phyloP scores from a whole-genome alignment of 176 grass and related monocot genomes.

The Echinochloa phyllopogon region DNA sequence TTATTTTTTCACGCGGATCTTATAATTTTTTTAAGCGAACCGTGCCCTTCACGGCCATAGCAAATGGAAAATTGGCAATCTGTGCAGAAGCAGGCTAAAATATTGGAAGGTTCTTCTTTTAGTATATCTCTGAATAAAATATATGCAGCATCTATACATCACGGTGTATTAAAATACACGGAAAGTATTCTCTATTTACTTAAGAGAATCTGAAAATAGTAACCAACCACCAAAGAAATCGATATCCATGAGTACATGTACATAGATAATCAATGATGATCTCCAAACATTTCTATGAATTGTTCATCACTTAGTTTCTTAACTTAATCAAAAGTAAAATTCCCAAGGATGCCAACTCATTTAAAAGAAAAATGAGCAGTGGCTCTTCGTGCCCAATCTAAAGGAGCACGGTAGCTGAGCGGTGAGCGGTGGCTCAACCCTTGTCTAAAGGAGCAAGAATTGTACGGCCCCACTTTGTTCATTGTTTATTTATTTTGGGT shows the following conservation, averaged over 20 bases:
- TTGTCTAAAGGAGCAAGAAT: no score
- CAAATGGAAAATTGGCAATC: background rate
- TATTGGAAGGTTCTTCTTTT: constrained; percentile 1
- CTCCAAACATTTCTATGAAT: constrained; percentile 22
- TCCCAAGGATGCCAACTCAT: background rate
- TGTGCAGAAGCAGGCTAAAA: background rate
- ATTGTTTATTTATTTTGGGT: no score
- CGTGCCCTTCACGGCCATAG: no score
- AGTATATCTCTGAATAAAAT: background rate
- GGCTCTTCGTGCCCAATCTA: no score
- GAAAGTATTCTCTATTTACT: background rate
- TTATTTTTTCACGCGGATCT: background rate
- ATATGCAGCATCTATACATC: constrained; percentile 10
- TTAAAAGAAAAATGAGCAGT: background rate
- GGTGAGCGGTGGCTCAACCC: no score
- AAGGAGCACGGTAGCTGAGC: no score
- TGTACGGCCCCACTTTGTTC: no score
- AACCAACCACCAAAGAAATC: no score
- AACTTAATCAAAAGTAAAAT: background rate
- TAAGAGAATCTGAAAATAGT: constrained; percentile 3
- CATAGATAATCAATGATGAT: constrained; percentile 19
- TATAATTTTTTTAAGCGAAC: background rate
- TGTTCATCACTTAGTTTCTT: background rate
- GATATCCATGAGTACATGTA: no score
- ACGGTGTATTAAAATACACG: background rate